Percentiles rank a stretch among this genome's conserved stretches.
phyloP scores from a whole-genome alignment of 1,284 basidiomycete species.

The Tilletiopsis washingtonensis region DNA sequence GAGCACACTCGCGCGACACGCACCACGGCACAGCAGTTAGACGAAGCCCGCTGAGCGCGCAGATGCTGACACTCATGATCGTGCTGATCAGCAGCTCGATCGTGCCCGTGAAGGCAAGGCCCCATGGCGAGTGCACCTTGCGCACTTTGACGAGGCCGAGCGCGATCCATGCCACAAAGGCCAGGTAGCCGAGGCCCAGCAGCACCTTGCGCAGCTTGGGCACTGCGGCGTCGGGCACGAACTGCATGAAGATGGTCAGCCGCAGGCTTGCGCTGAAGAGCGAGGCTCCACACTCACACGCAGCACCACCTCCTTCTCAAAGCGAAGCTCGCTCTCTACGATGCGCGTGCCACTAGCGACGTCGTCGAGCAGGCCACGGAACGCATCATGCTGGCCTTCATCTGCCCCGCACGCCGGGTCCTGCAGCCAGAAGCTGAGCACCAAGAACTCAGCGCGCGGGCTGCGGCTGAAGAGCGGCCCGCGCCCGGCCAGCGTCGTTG shows the following conservation, averaged over 20 bases:
- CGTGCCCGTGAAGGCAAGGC: conserved; percentile 84
- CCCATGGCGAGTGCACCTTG: conserved; percentile 75
- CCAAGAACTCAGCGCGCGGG: conserved; percentile 40
- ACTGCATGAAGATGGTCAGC: background rate
- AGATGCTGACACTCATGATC: conserved; percentile 83
- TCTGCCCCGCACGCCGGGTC: conserved; percentile 1
- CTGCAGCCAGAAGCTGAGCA: conserved; percentile 38
- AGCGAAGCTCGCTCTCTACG: background rate
- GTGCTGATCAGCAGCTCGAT: conserved; percentile 86
- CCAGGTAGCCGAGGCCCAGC: conserved; percentile 68
- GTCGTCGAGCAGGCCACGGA: background rate
- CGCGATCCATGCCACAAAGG: conserved; percentile 69
- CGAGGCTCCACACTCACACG: background rate
- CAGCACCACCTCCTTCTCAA: background rate
- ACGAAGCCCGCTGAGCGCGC: conserved; percentile 72
- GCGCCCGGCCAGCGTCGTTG: conserved; percentile 37
- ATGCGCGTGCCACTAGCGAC: background rate
- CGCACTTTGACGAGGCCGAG: conserved; percentile 57
- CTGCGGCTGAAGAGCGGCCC: conserved; percentile 41
- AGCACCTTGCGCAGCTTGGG: conserved; percentile 50
- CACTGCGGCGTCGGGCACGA: background rate
- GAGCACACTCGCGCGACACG: no score
- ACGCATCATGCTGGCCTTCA: background rate
- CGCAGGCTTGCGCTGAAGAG: background rate
- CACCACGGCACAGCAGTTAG: conserved; percentile 83